phyloP scores from a whole-genome alignment of 2,329 filamentous ascomycete species.

The Rachicladosporium sp. region DNA sequence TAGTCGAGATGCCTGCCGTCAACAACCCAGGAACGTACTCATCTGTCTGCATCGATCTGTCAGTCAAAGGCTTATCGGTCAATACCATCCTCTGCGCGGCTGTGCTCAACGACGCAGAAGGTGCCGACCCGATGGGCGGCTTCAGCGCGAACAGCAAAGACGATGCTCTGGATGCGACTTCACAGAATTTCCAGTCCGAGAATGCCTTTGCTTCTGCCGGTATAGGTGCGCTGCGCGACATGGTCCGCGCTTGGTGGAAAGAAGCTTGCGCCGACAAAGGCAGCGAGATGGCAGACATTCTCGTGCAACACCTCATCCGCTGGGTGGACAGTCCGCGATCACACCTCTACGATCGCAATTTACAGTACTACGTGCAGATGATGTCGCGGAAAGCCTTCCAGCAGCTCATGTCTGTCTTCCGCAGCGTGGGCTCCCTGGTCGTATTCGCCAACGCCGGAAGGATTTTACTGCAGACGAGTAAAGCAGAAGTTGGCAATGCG shows the following conservation, averaged over 20 bases:
- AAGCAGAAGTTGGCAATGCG: slow-evolving; percentile 90
- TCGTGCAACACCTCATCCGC: slow-evolving; percentile 92
- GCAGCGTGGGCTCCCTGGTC: slow-evolving; percentile 84
- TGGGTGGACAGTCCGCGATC: slow-evolving; percentile 94
- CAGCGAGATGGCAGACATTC: slow-evolving; percentile 88
- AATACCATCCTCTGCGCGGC: slow-evolving; percentile 96
- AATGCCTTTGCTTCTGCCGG: slow-evolving; percentile 88
- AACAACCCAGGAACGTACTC: slow-evolving; percentile 91
- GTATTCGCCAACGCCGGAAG: slow-evolving; percentile 89
- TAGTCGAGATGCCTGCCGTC: slow-evolving; percentile 73
- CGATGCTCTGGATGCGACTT: slow-evolving; percentile 47
- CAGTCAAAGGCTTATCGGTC: slow-evolving; percentile 87
- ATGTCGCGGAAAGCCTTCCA: slow-evolving; percentile 96
- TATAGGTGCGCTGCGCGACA: slow-evolving; percentile 81
- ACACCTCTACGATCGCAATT: slow-evolving; percentile 83
- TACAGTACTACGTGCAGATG: slow-evolving; percentile 97
- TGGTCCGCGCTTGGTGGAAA: slow-evolving; percentile 98
- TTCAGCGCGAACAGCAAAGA: slow-evolving; percentile 59
- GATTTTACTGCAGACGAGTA: slow-evolving; percentile 86
- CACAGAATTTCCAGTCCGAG: slow-evolving; percentile 66
- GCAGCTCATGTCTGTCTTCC: slow-evolving; percentile 93
- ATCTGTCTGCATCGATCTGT: slow-evolving; percentile 90
- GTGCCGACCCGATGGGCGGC: slow-evolving; percentile 73
- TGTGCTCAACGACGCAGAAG: slow-evolving; percentile 91
- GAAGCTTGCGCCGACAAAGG: slow-evolving; percentile 62